Percentiles rank a stretch among this genome's conserved stretches.
phyloP scores from a whole-genome alignment of 192 early-diverging fungal species.

The Coemansia sp. region DNA sequence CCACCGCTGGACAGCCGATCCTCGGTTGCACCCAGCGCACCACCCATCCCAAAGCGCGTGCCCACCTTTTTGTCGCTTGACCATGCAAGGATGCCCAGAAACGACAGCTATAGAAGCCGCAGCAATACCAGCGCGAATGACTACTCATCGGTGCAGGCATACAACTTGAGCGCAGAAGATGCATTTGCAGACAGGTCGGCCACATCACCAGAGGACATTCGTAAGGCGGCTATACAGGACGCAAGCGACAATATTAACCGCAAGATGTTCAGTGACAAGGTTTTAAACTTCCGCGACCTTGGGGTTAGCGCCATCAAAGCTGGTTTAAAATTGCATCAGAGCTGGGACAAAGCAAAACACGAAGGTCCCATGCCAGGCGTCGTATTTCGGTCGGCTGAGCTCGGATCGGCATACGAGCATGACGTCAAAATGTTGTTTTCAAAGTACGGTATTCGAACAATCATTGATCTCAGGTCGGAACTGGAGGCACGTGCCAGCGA shows the following conservation, averaged over 20 bases:
- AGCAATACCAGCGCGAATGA: slow-evolving; percentile 1
- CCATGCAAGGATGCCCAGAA: slow-evolving; percentile 6
- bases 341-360: slow-evolving; percentile 13
- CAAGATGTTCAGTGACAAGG: slow-evolving; percentile 43
- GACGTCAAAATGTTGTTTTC: slow-evolving; percentile 52
- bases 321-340: slow-evolving; percentile 19
- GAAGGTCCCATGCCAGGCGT: slow-evolving; percentile 52
- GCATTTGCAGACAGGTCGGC: slow-evolving; percentile 1
- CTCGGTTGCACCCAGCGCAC: slow-evolving; percentile 28
- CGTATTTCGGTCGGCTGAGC: slow-evolving; percentile 54
- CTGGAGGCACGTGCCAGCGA: slow-evolving; percentile 48
- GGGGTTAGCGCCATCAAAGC: slow-evolving; percentile 46
- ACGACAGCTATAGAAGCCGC: neutral
- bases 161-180: neutral
- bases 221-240: slow-evolving; percentile 29
- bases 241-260: slow-evolving; percentile 22
- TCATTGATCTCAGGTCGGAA: slow-evolving; percentile 55
- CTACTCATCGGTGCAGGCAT: neutral
- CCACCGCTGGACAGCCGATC: slow-evolving; percentile 14
- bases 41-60: slow-evolving; percentile 25
- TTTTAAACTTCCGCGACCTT: slow-evolving; percentile 52
- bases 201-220: slow-evolving; percentile 31
- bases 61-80: slow-evolving; percentile 28
- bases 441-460: slow-evolving; percentile 54
- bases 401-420: slow-evolving; percentile 43